Conservation (phyloP, 805 yeast genomes). For the Pichia nanzhaoensis region DNA sequence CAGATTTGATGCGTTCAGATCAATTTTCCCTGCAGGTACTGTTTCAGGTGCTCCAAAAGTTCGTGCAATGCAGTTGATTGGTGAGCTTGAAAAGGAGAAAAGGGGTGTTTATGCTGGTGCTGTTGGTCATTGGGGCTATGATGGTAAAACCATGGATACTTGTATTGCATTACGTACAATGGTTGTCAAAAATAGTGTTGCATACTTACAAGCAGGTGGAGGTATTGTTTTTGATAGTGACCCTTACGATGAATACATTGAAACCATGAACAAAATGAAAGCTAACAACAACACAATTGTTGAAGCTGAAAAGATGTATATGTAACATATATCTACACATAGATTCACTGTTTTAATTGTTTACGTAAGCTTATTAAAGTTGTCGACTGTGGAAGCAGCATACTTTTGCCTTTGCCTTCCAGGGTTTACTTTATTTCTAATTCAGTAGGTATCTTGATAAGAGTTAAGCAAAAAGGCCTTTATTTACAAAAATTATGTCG, state of each 20-base stretch:
- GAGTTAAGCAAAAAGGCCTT: not conserved
- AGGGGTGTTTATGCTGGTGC: conserved; percentile 99
- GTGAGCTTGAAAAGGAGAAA: conserved; percentile 83
- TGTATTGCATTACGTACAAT: conserved; percentile 96
- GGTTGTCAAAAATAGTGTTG: conserved; percentile 86
- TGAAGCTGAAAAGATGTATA: conserved; percentile 66
- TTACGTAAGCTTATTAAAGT: no score
- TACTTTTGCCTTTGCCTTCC: not conserved
- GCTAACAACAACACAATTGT: conserved; percentile 86
- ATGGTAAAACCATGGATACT: conserved; percentile 91
- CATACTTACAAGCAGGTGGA: conserved; percentile 97
- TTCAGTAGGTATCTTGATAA: not conserved
- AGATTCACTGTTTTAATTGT: no score
- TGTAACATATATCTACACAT: conserved; percentile 2
- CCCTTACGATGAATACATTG: conserved; percentile 90
- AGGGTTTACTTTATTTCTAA: no score
- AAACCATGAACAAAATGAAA: conserved; percentile 95
- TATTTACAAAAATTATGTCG: no score
- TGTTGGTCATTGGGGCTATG: conserved; percentile 97
- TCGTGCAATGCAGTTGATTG: conserved; percentile 90
- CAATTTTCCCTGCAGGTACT: conserved; percentile 98
- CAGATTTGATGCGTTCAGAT: conserved; percentile 94
- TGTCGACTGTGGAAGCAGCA: no score
- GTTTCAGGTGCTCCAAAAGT: conserved; percentile 99
- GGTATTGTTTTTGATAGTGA: conserved; percentile 96